Evolutionary conservation across 257 asterid species (phyloP).

Genomic region (Parsonsia alboflavescens): DNA sequence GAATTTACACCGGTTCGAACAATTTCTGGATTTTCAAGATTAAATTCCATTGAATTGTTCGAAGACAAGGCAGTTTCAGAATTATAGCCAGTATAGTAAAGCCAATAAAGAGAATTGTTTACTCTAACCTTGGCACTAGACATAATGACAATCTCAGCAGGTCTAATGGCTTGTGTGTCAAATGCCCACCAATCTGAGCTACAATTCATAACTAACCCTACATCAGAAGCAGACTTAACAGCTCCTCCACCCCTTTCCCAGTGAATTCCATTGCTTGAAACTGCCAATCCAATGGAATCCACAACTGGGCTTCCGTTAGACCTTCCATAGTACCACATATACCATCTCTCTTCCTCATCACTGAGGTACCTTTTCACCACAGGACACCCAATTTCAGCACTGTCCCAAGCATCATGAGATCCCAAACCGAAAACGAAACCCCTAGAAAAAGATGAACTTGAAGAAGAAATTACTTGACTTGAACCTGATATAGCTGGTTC

Average conservation of each 20-base stretch:
- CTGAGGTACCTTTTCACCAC: constrained; percentile 79
- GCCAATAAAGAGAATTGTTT: constrained; percentile 74
- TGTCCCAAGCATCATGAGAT: constrained; percentile 57
- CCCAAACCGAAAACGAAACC: constrained; percentile 77
- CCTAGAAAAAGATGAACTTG: constrained; percentile 44
- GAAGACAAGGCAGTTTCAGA: constrained; percentile 30
- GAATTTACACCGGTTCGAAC: background rate
- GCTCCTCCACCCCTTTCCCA: constrained; percentile 73
- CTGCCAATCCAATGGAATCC: constrained; percentile 73
- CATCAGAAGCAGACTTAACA: constrained; percentile 56
- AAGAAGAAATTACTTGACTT: constrained; percentile 19
- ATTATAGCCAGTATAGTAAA: constrained; percentile 63
- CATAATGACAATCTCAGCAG: constrained; percentile 72
- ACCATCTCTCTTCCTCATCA: constrained; percentile 91
- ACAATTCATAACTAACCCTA: constrained; percentile 61
- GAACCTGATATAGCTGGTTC: constrained; percentile 29
- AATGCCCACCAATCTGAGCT: constrained; percentile 93
- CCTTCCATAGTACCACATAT: constrained; percentile 83
- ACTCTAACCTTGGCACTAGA: constrained; percentile 67
- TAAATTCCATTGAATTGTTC: constrained; percentile 13
- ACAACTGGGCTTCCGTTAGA: constrained; percentile 27
- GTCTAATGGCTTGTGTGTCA: constrained; percentile 67
- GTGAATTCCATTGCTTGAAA: constrained; percentile 80
- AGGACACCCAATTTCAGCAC: constrained; percentile 75
- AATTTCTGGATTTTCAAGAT: constrained; percentile 21